Evolutionary conservation across 495 filamentous ascomycete genomes (phyloP).

Genomic region (Penicillium goetzii): DNA sequence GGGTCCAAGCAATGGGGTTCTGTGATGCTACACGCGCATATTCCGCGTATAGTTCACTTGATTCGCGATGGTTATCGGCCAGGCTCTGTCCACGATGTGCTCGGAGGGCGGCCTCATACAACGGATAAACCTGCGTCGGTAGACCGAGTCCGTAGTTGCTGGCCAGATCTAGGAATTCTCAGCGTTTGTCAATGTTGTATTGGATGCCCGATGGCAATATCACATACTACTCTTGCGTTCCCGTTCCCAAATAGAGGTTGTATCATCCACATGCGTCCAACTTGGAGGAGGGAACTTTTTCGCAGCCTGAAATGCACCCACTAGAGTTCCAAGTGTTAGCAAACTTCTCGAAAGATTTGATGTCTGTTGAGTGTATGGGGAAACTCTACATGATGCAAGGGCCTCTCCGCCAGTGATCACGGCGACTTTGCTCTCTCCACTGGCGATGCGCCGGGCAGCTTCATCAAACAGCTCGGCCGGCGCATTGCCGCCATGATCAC

Average conservation of each 20-base stretch:
- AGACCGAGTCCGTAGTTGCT: constrained; percentile 37
- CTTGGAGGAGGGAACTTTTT: constrained; percentile 50
- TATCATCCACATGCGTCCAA: constrained; percentile 39
- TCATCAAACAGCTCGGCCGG: constrained; percentile 58
- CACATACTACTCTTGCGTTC: not conserved
- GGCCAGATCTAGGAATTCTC: not conserved
- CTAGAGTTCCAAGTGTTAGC: constrained; percentile 30
- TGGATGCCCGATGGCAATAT: not conserved
- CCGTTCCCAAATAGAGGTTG: constrained; percentile 4
- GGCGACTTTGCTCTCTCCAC: constrained; percentile 51
- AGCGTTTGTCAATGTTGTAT: not conserved
- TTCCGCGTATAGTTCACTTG: constrained; percentile 50
- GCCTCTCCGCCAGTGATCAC: constrained; percentile 61
- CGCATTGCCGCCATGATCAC: constrained; percentile 57
- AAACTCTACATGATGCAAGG: constrained; percentile 52
- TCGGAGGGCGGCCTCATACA: constrained; percentile 58
- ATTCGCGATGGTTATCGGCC: constrained; percentile 52
- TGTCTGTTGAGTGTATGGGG: not conserved
- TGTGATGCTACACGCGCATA: constrained; percentile 51
- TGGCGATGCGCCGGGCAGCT: constrained; percentile 53
- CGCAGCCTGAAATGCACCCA: constrained; percentile 38
- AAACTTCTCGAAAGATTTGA: constrained; percentile 10
- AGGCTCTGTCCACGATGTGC: constrained; percentile 53
- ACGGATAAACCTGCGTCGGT: constrained; percentile 58
- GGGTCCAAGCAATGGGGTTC: constrained; percentile 52